Evolutionary conservation across 179 eudicot genomes (phyloP), one percentile per base, ranked within the genome.

Genomic region (Kewa caespitosa): DNA sequence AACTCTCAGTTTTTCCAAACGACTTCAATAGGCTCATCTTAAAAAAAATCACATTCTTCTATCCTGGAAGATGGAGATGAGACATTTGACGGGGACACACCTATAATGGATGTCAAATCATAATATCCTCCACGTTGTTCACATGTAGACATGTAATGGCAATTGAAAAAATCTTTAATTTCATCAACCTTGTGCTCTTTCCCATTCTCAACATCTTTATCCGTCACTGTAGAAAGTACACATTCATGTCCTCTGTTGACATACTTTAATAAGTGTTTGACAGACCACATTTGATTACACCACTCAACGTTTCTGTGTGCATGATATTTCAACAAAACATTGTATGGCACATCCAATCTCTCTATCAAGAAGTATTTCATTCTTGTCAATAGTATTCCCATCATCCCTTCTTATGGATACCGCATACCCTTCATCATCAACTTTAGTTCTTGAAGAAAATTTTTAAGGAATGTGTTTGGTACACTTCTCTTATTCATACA

Each of bases 241-340:
- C 76, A 32, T 42, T 78, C 76, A 62, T 42, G 20, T 0, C 77
- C 85, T 28, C 82, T 85, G 20, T 66, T 70, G 6, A 77, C 54
- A n/a, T 85, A 82, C 37, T 78, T 81, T 36, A n/a, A 60, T 25
- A 17, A 0, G 70, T 34, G n/a, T n/a, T n/a, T n/a, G n/a, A n/a
- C n/a, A n/a, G n/a, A n/a, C n/a, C n/a, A n/a, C n/a, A n/a, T n/a
- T 22, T 76, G 72, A 18, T 76, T 81, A 38, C 83, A 79, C 75
- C 80, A 73, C 27, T 79, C 83, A 8, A 81, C 73, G 27, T 82
- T 82, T 3, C 72, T 72, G 42, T 76, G 82, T 10, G 75, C 75
- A 6, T 48, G 27, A 23, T 33, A 73, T 32, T 50, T 68, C 23
- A 67, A n/a, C 9, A 4, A 76, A 13, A 0, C 72, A 39, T 2